phyloP scores from a whole-genome alignment of 2,329 filamentous ascomycete genomes.

The Madurella mycetomatis region DNA sequence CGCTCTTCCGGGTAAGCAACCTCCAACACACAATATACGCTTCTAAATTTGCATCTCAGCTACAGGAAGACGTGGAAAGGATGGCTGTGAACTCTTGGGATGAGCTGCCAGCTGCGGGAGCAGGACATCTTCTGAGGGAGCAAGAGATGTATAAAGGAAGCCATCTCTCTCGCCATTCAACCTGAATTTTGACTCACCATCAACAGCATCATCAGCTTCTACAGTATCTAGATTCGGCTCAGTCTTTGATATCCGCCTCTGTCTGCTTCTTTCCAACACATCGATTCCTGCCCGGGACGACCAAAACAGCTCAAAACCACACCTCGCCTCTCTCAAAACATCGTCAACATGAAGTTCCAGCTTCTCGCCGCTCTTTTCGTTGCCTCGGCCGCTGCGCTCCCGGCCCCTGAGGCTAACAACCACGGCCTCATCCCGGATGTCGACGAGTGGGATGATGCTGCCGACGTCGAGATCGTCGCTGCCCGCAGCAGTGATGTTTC shows the following conservation, averaged over 20 bases:
- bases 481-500: not conserved
- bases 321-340: too few relatives aligned
- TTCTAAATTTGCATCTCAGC: slow-evolving; percentile 2
- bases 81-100: too few relatives aligned
- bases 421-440: slow-evolving; percentile 10
- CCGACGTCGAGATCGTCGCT: not conserved
- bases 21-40: not conserved
- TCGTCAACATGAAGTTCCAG: slow-evolving; percentile 23
- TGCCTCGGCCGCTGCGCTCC: slow-evolving; percentile 28
- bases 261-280: not conserved
- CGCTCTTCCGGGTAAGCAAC: slow-evolving; percentile 6
- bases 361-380: slow-evolving; percentile 25
- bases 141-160: not conserved
- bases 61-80: not conserved
- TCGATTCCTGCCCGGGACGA: not conserved
- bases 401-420: slow-evolving; percentile 6
- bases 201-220: not conserved
- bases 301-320: not conserved
- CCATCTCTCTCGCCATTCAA: not conserved
- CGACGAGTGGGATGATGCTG: slow-evolving; percentile 7
- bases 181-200: not conserved
- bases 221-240: not conserved
- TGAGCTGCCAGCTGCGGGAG: too few relatives aligned
- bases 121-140: not conserved
- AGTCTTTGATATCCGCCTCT: not conserved